Percentiles rank a stretch among this genome's conserved stretches.
Evolutionary conservation across 768 basidiomycete genomes (phyloP).

Genomic region (Kwoniella dejecticola): DNA sequence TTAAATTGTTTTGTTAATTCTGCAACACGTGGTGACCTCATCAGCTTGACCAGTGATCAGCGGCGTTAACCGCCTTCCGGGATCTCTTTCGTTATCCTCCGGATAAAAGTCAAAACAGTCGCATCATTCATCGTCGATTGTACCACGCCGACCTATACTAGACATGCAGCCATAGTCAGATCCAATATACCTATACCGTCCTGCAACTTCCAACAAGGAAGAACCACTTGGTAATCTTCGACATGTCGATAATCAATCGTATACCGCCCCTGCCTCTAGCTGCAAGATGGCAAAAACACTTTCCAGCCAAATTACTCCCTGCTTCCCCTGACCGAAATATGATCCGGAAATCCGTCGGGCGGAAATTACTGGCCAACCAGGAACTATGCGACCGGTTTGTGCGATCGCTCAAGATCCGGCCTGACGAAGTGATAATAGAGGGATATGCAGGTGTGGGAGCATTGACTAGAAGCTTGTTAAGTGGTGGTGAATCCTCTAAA

Average conservation of each 20-base stretch:
- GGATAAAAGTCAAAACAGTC: too few species aligned
- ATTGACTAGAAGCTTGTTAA: slow-evolving; percentile 37
- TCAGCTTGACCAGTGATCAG: too few species aligned
- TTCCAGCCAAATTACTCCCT: slow-evolving; percentile 29
- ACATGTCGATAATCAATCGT: not conserved
- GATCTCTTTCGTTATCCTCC: too few species aligned
- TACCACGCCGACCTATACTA: too few species aligned
- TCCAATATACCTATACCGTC: too few species aligned
- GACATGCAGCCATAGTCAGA: too few species aligned
- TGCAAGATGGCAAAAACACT: slow-evolving; percentile 29
- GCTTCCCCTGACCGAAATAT: slow-evolving; percentile 13
- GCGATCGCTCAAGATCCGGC: slow-evolving; percentile 24
- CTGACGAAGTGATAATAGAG: slow-evolving; percentile 41
- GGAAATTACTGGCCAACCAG: slow-evolving; percentile 29
- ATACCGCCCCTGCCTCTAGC: slow-evolving; percentile 36
- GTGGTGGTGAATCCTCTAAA: slow-evolving; percentile 22
- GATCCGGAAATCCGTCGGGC: slow-evolving; percentile 21
- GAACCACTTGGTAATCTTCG: too few species aligned
- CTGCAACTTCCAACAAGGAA: too few species aligned
- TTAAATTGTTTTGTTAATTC: not conserved
- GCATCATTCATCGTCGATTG: too few species aligned
- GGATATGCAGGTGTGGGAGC: slow-evolving; percentile 34
- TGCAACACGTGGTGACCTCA: too few species aligned
- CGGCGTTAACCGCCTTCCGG: too few species aligned
- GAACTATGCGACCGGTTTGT: slow-evolving; percentile 34